Evolutionary conservation across 2,329 filamentous ascomycete genomes (phyloP).

Genomic region (Ilyonectria robusta): DNA sequence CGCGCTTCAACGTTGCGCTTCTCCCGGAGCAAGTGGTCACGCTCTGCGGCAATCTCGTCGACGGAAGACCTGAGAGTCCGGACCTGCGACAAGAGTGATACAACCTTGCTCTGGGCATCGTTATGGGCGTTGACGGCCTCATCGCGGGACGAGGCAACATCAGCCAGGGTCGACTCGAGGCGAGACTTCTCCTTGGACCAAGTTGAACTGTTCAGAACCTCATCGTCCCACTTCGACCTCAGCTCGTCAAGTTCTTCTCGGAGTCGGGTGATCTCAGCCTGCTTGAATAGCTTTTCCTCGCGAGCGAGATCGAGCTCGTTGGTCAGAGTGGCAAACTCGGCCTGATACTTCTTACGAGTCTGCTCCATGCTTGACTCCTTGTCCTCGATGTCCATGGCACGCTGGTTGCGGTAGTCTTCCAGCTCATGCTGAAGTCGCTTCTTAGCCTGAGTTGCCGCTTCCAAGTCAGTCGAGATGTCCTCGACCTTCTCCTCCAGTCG

Average conservation of each 20-base stretch:
- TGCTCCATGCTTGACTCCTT: conserved; percentile 97
- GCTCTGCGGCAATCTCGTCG: conserved; percentile 88
- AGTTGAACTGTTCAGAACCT: conserved; percentile 96
- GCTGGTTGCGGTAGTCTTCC: conserved; percentile 95
- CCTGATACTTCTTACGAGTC: conserved; percentile 96
- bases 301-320: conserved; percentile 95
- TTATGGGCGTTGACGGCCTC: conserved; percentile 95
- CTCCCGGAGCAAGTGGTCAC: conserved; percentile 87
- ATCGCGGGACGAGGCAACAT: conserved; percentile 91
- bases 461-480: conserved; percentile 90
- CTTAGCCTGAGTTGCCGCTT: conserved; percentile 88
- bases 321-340: conserved; percentile 89
- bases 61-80: conserved; percentile 85
- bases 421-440: conserved; percentile 96
- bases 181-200: conserved; percentile 99
- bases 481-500: conserved; percentile 92
- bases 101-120: conserved; percentile 93
- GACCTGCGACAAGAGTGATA: conserved; percentile 90
- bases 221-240: conserved; percentile 97
- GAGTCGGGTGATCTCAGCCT: conserved; percentile 87
- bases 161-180: conserved; percentile 89
- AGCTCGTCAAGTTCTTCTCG: conserved; percentile 97
- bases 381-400: conserved; percentile 96
- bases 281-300: conserved; percentile 88
- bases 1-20: conserved; percentile 91